Conservation (phyloP, 495 filamentous ascomycete species). For the Annulohypoxylon moriforme region DNA sequence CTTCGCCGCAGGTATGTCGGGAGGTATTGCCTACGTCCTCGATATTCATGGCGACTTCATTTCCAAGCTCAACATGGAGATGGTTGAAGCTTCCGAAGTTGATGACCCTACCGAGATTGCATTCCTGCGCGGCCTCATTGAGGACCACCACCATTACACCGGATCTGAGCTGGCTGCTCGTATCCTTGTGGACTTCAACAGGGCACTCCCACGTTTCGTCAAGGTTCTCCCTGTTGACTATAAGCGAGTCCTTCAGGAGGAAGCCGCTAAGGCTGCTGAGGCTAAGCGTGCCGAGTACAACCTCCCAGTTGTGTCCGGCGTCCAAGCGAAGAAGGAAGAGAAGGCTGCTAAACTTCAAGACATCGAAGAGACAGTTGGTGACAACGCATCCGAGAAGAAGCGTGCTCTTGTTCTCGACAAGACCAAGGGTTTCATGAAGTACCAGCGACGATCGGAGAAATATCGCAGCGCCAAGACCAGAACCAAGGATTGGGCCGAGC, state of each 20-base stretch:
- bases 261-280: constrained; percentile 84
- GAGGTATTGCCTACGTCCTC: constrained; percentile 96
- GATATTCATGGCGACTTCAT: constrained; percentile 93
- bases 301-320: constrained; percentile 79
- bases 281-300: constrained; percentile 85
- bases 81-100: constrained; percentile 92
- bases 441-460: constrained; percentile 92
- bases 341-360: constrained; percentile 89
- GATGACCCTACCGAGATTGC: constrained; percentile 94
- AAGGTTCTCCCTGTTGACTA: constrained; percentile 97
- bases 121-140: constrained; percentile 91
- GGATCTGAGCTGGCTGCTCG: constrained; percentile 96
- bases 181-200: constrained; percentile 95
- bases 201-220: constrained; percentile 90
- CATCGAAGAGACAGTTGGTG: constrained; percentile 92
- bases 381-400: constrained; percentile 89
- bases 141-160: constrained; percentile 99
- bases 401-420: constrained; percentile 95
- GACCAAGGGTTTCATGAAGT: constrained; percentile 99
- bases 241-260: constrained; percentile 91
- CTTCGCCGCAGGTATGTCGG: constrained; percentile 99
- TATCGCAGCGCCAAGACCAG: constrained; percentile 89
- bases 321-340: constrained; percentile 69
- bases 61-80: constrained; percentile 96
- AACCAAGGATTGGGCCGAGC: constrained; percentile 94